Base-by-base conservation (phyloP, 495 filamentous ascomycete genomes). In the Penicillium paradoxum region DNA sequence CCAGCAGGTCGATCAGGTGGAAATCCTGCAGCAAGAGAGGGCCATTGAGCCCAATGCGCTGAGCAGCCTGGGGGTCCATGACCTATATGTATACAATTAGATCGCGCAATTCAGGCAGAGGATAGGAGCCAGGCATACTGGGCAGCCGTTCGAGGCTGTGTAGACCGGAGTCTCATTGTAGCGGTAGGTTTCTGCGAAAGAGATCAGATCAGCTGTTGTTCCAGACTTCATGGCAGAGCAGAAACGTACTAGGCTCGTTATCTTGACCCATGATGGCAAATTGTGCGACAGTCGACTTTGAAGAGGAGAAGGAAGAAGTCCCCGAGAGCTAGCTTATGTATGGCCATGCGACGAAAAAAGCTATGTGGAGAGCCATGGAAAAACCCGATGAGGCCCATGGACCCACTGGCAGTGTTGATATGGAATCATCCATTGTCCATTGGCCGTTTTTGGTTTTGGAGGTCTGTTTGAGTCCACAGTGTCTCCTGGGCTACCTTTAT, bases 21-120 rank as follows among this genome's bases (percentile, higher is more conserved):
- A 83, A 83, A 61, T 85, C 82, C 57, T 84, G 80, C 19, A 85
- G 75, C 48, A 83, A 67, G 27, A 85, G 74, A 37, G 82, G 82
- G 10, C 82, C 82, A 57, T 85, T 84, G 55, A 78, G 73, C 53
- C 84, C 84, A 29, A 81, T 79, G 22, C 84, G 73, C 64, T 78
- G 79, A 38, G 81, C 70, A 30, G 76, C 74, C 50, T 83, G 73
- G 21, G 81, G 80, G 59, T 84, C 76, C 67, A 78, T 76, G 53
- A 81, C 75, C 69, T 70, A 50, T 22, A 24, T 15, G 24, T 22
- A 40, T 24, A 27, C 13, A n/a, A 27, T 62, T 58, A 62, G 55
- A 54, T 21, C 15, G 11, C 7, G 21, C 13, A 27, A 8, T 33
- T 49, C n/a, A 32, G 9, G 32, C 30, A 38, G 4, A 21, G 8